A percentile compares a stretch with the other conserved stretches of the same genome.
phyloP scores from a whole-genome alignment of 352 stramenopile species.

The Pythium brachiatum region DNA sequence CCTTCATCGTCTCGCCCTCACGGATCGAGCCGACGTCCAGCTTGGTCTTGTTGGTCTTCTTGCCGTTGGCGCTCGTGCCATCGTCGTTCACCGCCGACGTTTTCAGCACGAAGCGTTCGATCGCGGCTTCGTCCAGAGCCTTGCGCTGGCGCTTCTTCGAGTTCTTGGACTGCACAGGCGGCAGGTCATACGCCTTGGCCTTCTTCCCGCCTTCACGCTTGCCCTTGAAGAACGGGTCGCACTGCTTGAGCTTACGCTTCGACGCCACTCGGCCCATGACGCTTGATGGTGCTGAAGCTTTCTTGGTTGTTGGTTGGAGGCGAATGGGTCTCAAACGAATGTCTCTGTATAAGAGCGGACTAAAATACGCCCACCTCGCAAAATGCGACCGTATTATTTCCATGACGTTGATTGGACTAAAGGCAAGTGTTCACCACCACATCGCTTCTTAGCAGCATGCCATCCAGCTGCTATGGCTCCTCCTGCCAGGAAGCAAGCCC shows the following conservation, averaged over 20 bases:
- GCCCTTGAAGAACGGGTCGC: slow-evolving; percentile 86
- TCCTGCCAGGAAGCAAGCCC: too few species aligned
- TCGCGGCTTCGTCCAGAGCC: slow-evolving; percentile 48
- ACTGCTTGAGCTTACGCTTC: slow-evolving; percentile 87
- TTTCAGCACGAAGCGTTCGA: slow-evolving; percentile 67
- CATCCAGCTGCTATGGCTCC: too few species aligned
- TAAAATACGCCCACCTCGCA: neutral
- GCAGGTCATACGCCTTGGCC: slow-evolving; percentile 59
- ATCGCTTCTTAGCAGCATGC: too few species aligned
- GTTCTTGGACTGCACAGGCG: slow-evolving; percentile 67
- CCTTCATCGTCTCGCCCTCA: slow-evolving; percentile 73
- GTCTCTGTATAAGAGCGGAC: slow-evolving; percentile 3
- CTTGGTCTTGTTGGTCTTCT: slow-evolving; percentile 42
- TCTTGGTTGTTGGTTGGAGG: slow-evolving; percentile 15
- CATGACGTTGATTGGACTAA: too few species aligned
- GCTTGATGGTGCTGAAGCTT: neutral
- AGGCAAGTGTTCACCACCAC: too few species aligned
- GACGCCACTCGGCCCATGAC: slow-evolving; percentile 62
- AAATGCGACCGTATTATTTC: too few species aligned
- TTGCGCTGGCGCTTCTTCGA: slow-evolving; percentile 82
- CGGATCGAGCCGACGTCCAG: slow-evolving; percentile 57
- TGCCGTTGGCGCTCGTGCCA: slow-evolving; percentile 10
- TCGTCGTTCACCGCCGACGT: slow-evolving; percentile 38
- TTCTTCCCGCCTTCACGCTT: slow-evolving; percentile 74
- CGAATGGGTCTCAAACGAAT: slow-evolving; percentile 15